Evolutionary conservation across 495 filamentous ascomycete genomes (phyloP).

Genomic region (Choiromyces venosus): DNA sequence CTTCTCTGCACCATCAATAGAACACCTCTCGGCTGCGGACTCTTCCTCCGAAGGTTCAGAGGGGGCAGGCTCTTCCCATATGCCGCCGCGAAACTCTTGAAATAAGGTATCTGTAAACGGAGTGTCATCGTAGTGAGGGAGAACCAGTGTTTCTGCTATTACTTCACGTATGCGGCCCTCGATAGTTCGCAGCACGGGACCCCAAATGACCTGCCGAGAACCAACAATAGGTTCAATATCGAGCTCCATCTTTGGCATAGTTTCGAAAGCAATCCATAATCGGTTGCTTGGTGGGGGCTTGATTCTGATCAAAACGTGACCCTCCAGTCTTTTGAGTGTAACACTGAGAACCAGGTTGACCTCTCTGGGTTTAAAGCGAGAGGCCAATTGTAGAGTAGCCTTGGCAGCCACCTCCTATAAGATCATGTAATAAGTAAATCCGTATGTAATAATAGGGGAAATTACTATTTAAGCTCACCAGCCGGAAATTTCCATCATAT

Average conservation of each 20-base stretch:
- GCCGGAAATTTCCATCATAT: conserved; percentile 80
- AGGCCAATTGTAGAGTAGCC: conserved; percentile 81
- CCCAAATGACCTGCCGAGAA: conserved; percentile 89
- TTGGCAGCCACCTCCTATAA: conserved; percentile 71
- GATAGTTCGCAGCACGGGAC: conserved; percentile 82
- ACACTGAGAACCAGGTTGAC: conserved; percentile 84
- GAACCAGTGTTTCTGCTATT: conserved; percentile 83
- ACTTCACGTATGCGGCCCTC: conserved; percentile 92
- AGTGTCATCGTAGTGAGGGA: conserved; percentile 91
- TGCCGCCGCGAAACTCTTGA: conserved; percentile 76
- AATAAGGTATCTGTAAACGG: conserved; percentile 75
- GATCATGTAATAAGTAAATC: conserved; percentile 11
- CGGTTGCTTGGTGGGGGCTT: conserved; percentile 95
- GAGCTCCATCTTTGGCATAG: conserved; percentile 85
- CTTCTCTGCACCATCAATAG: conserved; percentile 56
- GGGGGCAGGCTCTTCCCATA: conserved; percentile 59
- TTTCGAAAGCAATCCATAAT: conserved; percentile 88
- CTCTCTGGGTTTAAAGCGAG: conserved; percentile 81
- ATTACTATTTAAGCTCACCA: conserved; percentile 43
- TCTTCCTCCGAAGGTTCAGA: conserved; percentile 37
- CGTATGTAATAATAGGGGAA: neutral
- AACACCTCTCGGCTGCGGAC: conserved; percentile 46
- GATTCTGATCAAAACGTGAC: conserved; percentile 74
- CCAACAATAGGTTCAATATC: conserved; percentile 91
- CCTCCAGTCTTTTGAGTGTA: conserved; percentile 76